phyloP scores from a whole-genome alignment of 352 stramenopile genomes.

The Phytophthora aleatoria region DNA sequence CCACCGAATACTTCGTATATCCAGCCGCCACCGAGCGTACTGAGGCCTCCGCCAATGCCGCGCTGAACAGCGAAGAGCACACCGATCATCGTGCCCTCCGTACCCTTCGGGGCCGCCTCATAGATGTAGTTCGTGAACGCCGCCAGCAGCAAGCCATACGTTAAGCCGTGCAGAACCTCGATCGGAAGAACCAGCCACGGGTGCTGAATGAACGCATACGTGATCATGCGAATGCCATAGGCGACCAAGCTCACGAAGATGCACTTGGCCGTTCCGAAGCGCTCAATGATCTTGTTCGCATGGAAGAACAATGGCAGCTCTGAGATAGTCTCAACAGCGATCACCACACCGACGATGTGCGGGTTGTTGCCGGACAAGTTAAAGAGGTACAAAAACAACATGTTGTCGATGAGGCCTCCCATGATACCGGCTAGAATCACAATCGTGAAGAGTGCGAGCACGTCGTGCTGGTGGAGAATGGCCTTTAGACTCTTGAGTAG shows the following conservation, averaged over 20 bases:
- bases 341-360: conserved; percentile 45
- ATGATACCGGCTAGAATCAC: conserved; percentile 43
- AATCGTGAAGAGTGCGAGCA: conserved; percentile 41
- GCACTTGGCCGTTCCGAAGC: conserved; percentile 42
- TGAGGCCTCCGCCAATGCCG: conserved; percentile 39
- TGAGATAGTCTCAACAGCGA: conserved; percentile 44
- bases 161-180: conserved; percentile 47
- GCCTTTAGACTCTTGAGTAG: conserved; percentile 35
- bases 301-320: conserved; percentile 57
- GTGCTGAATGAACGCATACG: conserved; percentile 43
- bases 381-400: conserved; percentile 44
- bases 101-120: conserved; percentile 35
- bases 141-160: conserved; percentile 43
- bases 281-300: conserved; percentile 49
- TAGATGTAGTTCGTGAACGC: conserved; percentile 57
- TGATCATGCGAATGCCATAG: conserved; percentile 44
- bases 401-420: conserved; percentile 39
- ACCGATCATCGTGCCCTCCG: conserved; percentile 50
- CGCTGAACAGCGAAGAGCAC: conserved; percentile 45
- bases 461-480: conserved; percentile 37
- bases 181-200: conserved; percentile 46
- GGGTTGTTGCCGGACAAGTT: conserved; percentile 42
- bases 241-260: conserved; percentile 40
- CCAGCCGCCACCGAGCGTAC: conserved; percentile 44
- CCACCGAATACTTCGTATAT: conserved; percentile 43